Base-by-base conservation (phyloP, 2,329 filamentous ascomycete genomes). In the Colletotrichum lindemuthianum region DNA sequence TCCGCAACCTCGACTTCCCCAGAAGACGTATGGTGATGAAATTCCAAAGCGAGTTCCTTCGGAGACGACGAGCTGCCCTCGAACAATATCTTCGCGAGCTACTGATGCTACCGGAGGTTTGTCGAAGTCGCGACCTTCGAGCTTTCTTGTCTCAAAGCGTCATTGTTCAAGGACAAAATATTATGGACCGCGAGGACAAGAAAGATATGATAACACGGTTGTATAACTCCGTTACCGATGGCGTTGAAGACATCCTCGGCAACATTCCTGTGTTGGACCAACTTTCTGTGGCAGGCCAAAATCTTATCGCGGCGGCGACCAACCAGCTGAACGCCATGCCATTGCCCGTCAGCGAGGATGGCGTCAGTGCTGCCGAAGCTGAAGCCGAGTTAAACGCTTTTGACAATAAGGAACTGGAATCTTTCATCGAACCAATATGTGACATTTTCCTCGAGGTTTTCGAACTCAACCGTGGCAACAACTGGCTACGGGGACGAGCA, bases 391-490 rank as follows among this genome's bases (percentile, higher is more conserved):
- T 99, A 52, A 92, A 94, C 63, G 95, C 95, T 0, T 98, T 97
- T 72, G 95, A 98, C 77, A 90, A 92, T 73, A 90, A 89, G 72
- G 93, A 97, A 71, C 83, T 93, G 2, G 93, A 97, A 73, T 96
- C 96, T 1, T 98, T 99, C 72, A 96, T 99, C 72, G 99, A 97
- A 75, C 96, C 96, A 4, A 97, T 99, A 67, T 97, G 94, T 77
- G 96, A 99, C 76, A 90, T 99, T 65, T 99, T 99, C 78, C 86
- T 99, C 13, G 96, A 99, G 75, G 88, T 93, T 0, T 99, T 99
- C 73, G 94, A 97, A 73, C 85, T 99, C 43, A 97, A 97, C 76
- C 90, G 91, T 66, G 94, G 95, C 44, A 97, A 96, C 77, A 98
- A 97, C 76, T 99, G 96, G 96, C 87, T 99, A 4, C 91, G 96